Percentiles rank a stretch among this genome's conserved stretches.
Conservation (phyloP, 1,284 basidiomycete species). For the Athelia sp. region DNA sequence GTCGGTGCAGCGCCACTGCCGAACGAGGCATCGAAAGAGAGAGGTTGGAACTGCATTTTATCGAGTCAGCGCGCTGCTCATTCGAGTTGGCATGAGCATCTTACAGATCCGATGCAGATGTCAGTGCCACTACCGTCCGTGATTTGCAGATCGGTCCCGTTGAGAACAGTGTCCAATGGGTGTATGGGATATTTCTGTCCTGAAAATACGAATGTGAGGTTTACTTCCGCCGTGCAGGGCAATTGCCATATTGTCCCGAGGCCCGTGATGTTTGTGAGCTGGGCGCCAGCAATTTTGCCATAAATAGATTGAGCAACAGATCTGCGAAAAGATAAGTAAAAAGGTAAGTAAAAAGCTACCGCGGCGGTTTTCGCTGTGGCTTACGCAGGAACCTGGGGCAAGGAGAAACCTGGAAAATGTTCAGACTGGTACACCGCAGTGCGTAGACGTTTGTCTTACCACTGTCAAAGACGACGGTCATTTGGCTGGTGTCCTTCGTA, state of each 20-base stretch:
- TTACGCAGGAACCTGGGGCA: conserved; percentile 5
- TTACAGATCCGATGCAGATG: neutral
- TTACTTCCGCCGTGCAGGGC: conserved; percentile 5
- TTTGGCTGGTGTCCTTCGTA: neutral
- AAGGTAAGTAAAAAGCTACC: no score
- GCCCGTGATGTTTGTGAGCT: neutral
- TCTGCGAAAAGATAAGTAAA: neutral
- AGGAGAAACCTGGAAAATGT: conserved; percentile 7
- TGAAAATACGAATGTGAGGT: conserved; percentile 2
- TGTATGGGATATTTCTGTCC: neutral
- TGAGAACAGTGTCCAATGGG: neutral
- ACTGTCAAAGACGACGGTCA: conserved; percentile 8
- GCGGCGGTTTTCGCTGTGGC: no score
- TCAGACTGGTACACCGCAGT: neutral
- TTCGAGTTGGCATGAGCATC: neutral
- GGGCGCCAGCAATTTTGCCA: conserved; percentile 4
- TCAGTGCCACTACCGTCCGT: neutral
- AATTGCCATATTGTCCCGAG: neutral
- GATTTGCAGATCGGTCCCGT: neutral
- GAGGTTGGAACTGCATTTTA: conserved; percentile 1
- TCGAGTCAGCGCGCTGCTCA: neutral
- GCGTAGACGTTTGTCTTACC: neutral
- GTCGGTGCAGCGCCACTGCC: neutral
- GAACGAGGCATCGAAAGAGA: conserved; percentile 4
- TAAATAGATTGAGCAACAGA: conserved; percentile 7